Evolutionary conservation across 352 stramenopile genomes (phyloP).

Genomic region (Phytophthora tentaculata): DNA sequence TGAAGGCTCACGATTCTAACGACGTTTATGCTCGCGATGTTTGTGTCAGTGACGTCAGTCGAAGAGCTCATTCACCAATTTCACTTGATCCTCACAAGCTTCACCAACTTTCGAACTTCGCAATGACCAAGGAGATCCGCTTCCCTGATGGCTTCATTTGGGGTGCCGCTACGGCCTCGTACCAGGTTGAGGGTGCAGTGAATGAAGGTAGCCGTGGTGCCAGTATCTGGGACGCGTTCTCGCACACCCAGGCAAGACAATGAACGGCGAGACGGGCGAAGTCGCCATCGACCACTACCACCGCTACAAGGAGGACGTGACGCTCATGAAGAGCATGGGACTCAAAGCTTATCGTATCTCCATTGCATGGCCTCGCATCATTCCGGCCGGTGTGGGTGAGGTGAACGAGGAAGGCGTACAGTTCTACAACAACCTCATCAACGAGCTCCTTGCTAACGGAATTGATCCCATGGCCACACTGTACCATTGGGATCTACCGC

Average conservation of each 20-base stretch:
- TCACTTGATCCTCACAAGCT: slow-evolving; percentile 7
- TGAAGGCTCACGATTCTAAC: neutral
- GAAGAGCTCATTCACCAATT: slow-evolving; percentile 29
- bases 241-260: slow-evolving; percentile 60
- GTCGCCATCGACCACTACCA: slow-evolving; percentile 93
- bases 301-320: slow-evolving; percentile 87
- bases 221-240: slow-evolving; percentile 94
- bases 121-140: slow-evolving; percentile 43
- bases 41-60: no score
- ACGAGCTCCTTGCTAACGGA: slow-evolving; percentile 75
- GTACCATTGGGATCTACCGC: slow-evolving; percentile 96
- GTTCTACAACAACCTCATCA: slow-evolving; percentile 93
- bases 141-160: slow-evolving; percentile 81
- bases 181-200: slow-evolving; percentile 93
- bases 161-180: slow-evolving; percentile 89
- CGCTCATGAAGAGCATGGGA: slow-evolving; percentile 90
- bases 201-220: slow-evolving; percentile 83
- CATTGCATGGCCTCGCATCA: slow-evolving; percentile 92
- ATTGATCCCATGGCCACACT: slow-evolving; percentile 94
- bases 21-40: neutral
- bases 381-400: slow-evolving; percentile 75
- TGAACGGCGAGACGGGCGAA: slow-evolving; percentile 82
- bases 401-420: slow-evolving; percentile 88
- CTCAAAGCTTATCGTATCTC: slow-evolving; percentile 92
- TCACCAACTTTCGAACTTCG: neutral